These are phyloP conservation scores for Aspergillus leporis DNA, from an alignment of 495 filamentous ascomycete species.

Conservation along the genomic window DNA sequence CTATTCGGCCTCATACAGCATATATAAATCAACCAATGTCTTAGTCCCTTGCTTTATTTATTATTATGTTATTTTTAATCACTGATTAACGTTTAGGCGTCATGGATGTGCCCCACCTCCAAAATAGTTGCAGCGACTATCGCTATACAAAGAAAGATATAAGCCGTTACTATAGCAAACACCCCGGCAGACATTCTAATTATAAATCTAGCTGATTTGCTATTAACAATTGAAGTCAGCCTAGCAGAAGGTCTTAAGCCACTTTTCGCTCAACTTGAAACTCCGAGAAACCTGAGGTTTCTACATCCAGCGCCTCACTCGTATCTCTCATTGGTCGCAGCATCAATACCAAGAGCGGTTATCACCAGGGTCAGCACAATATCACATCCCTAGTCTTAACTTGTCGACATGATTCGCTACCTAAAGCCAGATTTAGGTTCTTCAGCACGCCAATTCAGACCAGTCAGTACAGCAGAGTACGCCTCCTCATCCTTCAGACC, in stretches of 20 bases:
- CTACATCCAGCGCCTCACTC: not conserved
- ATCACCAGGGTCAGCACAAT: constrained; percentile 21
- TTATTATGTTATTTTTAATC: not conserved
- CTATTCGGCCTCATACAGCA: too few relatives aligned
- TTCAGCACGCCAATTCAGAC: constrained; percentile 1
- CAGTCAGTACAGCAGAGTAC: constrained; percentile 8
- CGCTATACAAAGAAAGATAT: not conserved
- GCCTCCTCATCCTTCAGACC: constrained; percentile 3
- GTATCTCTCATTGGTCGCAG: constrained; percentile 3
- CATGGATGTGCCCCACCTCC: not conserved
- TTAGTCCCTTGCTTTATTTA: not conserved
- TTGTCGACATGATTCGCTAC: constrained; percentile 16
- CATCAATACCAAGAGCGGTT: constrained; percentile 15
- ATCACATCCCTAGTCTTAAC: constrained; percentile 20
- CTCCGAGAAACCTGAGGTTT: not conserved
- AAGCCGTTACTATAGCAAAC: not conserved
- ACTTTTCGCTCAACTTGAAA: constrained; percentile 3
- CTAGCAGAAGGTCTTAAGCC: not conserved
- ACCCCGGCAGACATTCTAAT: not conserved
- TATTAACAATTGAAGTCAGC: not conserved
- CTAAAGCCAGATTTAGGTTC: not conserved
- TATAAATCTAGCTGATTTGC: not conserved
- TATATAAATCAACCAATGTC: not conserved
- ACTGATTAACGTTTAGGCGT: not conserved
- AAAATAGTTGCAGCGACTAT: not conserved